Evolutionary conservation across 1,284 basidiomycete genomes (phyloP).

Genomic region (Clitocybe nebularis): DNA sequence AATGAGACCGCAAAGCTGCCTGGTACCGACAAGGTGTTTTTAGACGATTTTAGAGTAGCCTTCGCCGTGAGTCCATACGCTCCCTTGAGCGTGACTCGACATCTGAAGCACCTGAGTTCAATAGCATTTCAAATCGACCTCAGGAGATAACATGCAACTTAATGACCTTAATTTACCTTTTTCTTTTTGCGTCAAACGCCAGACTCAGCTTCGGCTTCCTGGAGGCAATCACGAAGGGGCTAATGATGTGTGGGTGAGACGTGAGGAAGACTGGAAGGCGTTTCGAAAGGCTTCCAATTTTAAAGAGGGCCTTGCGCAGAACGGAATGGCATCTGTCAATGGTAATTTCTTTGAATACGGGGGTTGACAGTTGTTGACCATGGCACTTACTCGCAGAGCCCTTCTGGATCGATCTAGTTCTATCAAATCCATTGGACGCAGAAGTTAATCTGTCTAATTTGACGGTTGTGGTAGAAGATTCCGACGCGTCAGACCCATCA

Average conservation of each 20-base stretch:
- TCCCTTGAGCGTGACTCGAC: constrained; percentile 3
- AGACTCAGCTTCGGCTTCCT: constrained; percentile 51
- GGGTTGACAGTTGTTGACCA: no score
- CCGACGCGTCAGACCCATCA: constrained; percentile 26
- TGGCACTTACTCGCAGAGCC: constrained; percentile 42
- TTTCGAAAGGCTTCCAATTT: constrained; percentile 58
- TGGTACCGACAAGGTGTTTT: constrained; percentile 55
- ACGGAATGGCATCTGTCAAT: constrained; percentile 56
- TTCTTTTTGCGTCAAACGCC: constrained; percentile 49
- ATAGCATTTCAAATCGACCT: constrained; percentile 65
- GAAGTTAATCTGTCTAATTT: constrained; percentile 64
- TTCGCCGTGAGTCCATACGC: constrained; percentile 46
- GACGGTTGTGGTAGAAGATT: constrained; percentile 48
- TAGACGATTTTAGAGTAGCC: constrained; percentile 79
- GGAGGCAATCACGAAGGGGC: constrained; percentile 44
- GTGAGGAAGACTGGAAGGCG: constrained; percentile 58
- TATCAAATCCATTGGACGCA: constrained; percentile 68
- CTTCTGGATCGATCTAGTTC: constrained; percentile 70
- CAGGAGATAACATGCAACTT: constrained; percentile 34
- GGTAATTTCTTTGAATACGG: constrained; percentile 42
- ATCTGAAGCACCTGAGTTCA: constrained; percentile 9
- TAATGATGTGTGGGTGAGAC: constrained; percentile 48
- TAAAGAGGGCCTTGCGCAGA: constrained; percentile 47
- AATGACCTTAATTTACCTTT: constrained; percentile 54
- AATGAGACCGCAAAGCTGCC: constrained; percentile 22